Percentiles rank a stretch among this genome's conserved stretches.
Evolutionary conservation across 1,139 yeast species (phyloP).

Genomic region (Suhomyces guaymorum): DNA sequence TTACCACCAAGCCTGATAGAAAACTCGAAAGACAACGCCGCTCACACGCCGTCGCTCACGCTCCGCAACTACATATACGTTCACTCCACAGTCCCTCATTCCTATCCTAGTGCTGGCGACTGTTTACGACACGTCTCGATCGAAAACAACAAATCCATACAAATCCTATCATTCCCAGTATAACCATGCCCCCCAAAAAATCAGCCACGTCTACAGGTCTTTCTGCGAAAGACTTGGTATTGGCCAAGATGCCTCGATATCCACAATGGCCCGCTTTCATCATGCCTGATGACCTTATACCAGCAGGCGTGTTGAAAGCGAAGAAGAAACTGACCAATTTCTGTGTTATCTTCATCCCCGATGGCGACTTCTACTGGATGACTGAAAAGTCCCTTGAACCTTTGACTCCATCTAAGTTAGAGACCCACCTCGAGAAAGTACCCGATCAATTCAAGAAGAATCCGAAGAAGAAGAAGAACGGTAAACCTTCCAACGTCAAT

Average conservation of each 20-base stretch:
- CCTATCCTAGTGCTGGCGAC: neutral
- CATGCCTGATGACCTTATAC: conserved; percentile 44
- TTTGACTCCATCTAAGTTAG: conserved; percentile 32
- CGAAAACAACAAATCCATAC: conserved; percentile 1
- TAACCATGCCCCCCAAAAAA: conserved; percentile 33
- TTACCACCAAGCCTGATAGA: neutral
- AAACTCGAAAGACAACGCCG: neutral
- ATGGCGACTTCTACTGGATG: conserved; percentile 52
- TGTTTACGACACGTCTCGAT: neutral
- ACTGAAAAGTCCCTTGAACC: conserved; percentile 40
- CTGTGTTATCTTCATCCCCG: conserved; percentile 52
- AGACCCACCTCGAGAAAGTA: conserved; percentile 30
- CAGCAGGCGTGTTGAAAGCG: conserved; percentile 38
- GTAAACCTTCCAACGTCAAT: conserved; percentile 34
- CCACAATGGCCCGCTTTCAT: conserved; percentile 54
- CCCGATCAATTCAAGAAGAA: conserved; percentile 25
- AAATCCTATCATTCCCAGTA: conserved; percentile 1
- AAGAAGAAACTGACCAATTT: conserved; percentile 41
- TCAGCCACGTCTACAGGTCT: conserved; percentile 20
- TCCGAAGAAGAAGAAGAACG: conserved; percentile 24
- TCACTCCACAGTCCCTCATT: neutral
- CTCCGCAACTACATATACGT: neutral
- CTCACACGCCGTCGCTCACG: too few relatives aligned
- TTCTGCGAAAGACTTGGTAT: conserved; percentile 39
- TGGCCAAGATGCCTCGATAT: conserved; percentile 51